A percentile compares a stretch with the other conserved stretches of the same genome.
Conservation (phyloP, 2,329 filamentous ascomycete genomes). For the Furcasterigmium sp. region DNA sequence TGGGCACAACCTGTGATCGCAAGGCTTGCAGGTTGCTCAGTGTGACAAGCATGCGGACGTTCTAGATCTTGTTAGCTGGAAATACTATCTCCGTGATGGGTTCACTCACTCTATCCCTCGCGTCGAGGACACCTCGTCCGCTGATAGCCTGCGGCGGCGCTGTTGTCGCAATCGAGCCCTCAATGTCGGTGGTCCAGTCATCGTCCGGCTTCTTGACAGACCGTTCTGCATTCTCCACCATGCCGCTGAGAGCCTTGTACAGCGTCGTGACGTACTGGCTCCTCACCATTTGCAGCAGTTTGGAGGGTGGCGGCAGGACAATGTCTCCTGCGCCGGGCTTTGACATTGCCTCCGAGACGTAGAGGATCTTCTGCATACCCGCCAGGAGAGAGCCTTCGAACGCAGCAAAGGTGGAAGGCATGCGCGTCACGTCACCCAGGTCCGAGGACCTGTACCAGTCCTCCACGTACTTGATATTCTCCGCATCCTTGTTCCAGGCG, state of each 20-base stretch:
- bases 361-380: constrained; percentile 93
- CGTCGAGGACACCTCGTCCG: constrained; percentile 44
- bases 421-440: constrained; percentile 79
- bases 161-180: constrained; percentile 30
- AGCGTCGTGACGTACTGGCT: constrained; percentile 89
- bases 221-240: constrained; percentile 93
- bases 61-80: constrained; percentile 43
- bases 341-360: constrained; percentile 78
- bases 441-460: constrained; percentile 87
- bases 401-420: constrained; percentile 79
- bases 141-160: constrained; percentile 29
- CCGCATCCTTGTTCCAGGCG: constrained; percentile 89
- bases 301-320: constrained; percentile 77
- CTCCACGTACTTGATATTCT: constrained; percentile 87
- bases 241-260: constrained; percentile 89
- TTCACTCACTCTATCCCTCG: constrained; percentile 48
- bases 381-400: constrained; percentile 78
- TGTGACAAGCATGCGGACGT: constrained; percentile 88
- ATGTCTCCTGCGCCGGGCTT: constrained; percentile 72
- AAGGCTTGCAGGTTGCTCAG: constrained; percentile 87
- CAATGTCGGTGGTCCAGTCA: constrained; percentile 49
- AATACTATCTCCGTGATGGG: background rate
- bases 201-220: constrained; percentile 60
- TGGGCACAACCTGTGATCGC: constrained; percentile 75
- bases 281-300: constrained; percentile 84